A percentile compares a stretch with the other conserved stretches of the same genome.
phyloP scores from a whole-genome alignment of 1,284 basidiomycete species.

The Polyporus tsugae region DNA sequence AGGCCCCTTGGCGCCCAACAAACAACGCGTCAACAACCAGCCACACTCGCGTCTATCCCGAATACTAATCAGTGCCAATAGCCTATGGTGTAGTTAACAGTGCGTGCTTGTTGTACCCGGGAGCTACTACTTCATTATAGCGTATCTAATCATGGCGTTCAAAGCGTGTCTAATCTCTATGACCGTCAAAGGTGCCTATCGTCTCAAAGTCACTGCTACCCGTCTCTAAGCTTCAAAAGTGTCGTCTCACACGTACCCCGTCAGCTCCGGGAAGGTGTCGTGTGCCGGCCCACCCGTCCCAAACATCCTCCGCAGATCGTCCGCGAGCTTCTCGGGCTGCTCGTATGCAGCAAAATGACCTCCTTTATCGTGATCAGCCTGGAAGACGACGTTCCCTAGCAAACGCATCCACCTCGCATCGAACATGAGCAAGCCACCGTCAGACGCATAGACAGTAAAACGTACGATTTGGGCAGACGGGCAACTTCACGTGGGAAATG shows the following conservation, averaged over 20 bases:
- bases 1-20: neutral
- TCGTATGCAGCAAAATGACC: slow-evolving; percentile 45
- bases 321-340: slow-evolving; percentile 38
- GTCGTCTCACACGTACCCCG: slow-evolving; percentile 28
- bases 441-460: neutral
- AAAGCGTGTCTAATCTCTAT: neutral
- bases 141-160: neutral
- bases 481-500: slow-evolving; percentile 45
- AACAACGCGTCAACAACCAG: slow-evolving; percentile 10
- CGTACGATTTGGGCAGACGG: slow-evolving; percentile 32
- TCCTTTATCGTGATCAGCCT: slow-evolving; percentile 37
- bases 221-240: neutral
- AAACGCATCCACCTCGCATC: slow-evolving; percentile 34
- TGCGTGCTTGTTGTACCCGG: neutral
- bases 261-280: slow-evolving; percentile 34
- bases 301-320: slow-evolving; percentile 43
- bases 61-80: too few relatives aligned
- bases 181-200: neutral
- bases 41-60: slow-evolving; percentile 1
- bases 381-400: slow-evolving; percentile 40
- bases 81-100: neutral
- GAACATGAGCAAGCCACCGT: neutral
- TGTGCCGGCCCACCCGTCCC: slow-evolving; percentile 41
- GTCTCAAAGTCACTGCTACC: neutral
- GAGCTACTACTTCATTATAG: neutral